Base-by-base conservation (phyloP, 805 yeast genomes). In the Pichia pseudocactophila region DNA sequence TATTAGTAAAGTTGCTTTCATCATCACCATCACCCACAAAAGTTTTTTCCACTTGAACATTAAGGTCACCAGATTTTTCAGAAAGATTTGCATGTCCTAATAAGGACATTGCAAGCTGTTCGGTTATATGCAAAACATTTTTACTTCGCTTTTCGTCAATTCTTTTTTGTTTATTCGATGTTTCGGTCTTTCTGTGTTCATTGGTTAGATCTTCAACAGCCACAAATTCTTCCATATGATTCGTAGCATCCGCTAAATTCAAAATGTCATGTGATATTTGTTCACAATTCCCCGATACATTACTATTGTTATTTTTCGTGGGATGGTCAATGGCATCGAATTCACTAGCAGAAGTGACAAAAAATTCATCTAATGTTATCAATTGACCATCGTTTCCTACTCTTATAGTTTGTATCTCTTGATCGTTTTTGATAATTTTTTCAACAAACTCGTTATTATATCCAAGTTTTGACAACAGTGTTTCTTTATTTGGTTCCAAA, bases 391-490 rank as follows among this genome's bases (percentile, higher is more conserved):
- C 51, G 13, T 50, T 49, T 4, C 58, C 49, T 6, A 59, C 42
- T 34, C 53, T 45, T 17, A 58, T 56, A 2, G 52, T 52, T 30
- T 55, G 55, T 18, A 61, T 51, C 18, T 56, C 59, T 8, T 58
- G 62, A 41, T 63, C 66, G 39, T 63, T 62, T 31, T 51, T 45
- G 7, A 66, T 54, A 52, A 63, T 30, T 40, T 58, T 53, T 40
- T 61, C 57, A 37, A 64, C 50, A 34, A 46, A 39, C 27, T 43
- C 25, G 37, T 61, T 59, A 27, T 51, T 47, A 42, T 57, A 60
- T 6, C 61, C 62, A 30, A 48, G 39, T 30, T 50, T 47, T 6
- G 33, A 27, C 7, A 40, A 20, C 31, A 37, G 13, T 13, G 37
- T 25, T 13, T 26, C 34, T 12, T 43, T 35, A n/a, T 2, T n/a